These are phyloP conservation scores for Cardamine resedifolia DNA, from an alignment of 345 rosid genomes.

Conservation along the genomic window DNA sequence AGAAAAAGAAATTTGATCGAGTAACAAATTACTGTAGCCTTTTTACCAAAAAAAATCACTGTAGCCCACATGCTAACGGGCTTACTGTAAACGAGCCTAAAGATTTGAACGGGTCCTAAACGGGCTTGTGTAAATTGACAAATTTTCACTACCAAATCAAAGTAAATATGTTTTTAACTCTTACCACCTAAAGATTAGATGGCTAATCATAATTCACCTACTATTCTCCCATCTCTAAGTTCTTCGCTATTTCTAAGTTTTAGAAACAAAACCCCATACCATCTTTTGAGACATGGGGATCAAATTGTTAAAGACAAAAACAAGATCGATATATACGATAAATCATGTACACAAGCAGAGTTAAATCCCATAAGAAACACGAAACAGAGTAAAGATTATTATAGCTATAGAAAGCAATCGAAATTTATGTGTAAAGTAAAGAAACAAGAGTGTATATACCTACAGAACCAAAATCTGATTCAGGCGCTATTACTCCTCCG, in stretches of 20 bases:
- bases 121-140: background rate
- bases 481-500: constrained; percentile 30
- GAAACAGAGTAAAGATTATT: constrained; percentile 7
- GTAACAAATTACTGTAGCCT: too few species aligned
- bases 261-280: background rate
- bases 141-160: background rate
- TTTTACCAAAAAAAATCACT: too few species aligned
- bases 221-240: background rate
- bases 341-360: background rate
- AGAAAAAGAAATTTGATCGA: background rate
- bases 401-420: constrained; percentile 24
- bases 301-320: background rate
- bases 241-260: background rate
- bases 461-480: constrained; percentile 20
- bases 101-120: background rate
- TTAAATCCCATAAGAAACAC: background rate
- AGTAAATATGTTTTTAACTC: background rate
- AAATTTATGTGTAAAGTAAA: background rate
- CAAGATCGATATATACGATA: constrained; percentile 8
- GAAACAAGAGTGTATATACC: background rate
- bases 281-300: background rate
- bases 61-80: background rate
- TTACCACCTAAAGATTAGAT: background rate
- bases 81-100: background rate
- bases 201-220: constrained; percentile 12